Evolutionary conservation across 1,139 yeast genomes (phyloP), one percentile per base, ranked within the genome.

Genomic region (Suhomyces kunorum): DNA sequence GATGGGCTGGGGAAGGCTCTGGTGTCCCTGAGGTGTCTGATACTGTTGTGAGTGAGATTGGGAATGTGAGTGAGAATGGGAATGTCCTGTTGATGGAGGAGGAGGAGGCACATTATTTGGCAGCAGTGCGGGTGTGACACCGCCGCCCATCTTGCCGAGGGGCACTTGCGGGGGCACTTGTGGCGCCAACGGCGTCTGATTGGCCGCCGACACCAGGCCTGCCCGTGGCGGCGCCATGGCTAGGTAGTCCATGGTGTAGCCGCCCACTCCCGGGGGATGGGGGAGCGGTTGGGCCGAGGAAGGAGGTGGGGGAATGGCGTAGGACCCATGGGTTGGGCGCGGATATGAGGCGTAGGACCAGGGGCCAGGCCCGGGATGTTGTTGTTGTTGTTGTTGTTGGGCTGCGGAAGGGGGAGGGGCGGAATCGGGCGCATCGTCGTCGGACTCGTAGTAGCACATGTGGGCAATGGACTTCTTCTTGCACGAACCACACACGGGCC

Each of bases 401-500:
- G 24, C 24, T 6, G 24, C 24, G 3, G 3, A 4, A 4, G 24
- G 24, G n/a, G 24, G n/a, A 11, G 24, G 11, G 24, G 24, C 17
- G 32, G 29, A 27, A 15, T 18, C 16, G 32, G 11, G n/a, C 16
- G 17, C 32, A n/a, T 12, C 16, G 32, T 12, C 16, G 32, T 48
- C 51, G 9, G 46, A 80, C 53, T 83, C 79, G 55, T 81, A 85
- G 46, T 71, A 80, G 49, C 94, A 85, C 26, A 83, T 63, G 58
- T 84, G 89, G 19, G 85, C 83, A 17, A 84, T 84, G 12, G 87
- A 85, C 40, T 84, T 83, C 61, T 80, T 80, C 38, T 76, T 73
- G 65, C 94, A 85, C 36, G 83, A 76, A 5, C 85, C 79, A 63
- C 94, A 85, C 28, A 81, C 80, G 1, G 94, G 94, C 51, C 75